Percentiles rank a stretch among this genome's conserved stretches.
phyloP scores from a whole-genome alignment of 2,329 filamentous ascomycete genomes.

The Stagonosporopsis tanaceti region DNA sequence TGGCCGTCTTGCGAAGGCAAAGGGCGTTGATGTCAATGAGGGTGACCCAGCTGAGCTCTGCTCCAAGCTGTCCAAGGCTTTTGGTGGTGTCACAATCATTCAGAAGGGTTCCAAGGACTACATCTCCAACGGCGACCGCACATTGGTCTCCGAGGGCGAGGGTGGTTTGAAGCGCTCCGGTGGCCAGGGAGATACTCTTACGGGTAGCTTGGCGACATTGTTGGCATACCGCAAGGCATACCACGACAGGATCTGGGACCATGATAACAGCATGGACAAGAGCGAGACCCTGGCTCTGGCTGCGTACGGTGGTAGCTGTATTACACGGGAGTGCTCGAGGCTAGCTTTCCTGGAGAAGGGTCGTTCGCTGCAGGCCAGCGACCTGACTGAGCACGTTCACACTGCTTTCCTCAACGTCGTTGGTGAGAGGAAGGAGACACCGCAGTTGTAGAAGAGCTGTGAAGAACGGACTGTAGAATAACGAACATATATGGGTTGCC shows the following conservation, averaged over 20 bases:
- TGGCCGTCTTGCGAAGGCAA: slow-evolving; percentile 76
- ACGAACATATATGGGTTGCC: neutral
- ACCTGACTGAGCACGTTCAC: slow-evolving; percentile 90
- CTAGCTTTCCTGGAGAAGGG: slow-evolving; percentile 87
- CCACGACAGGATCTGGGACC: slow-evolving; percentile 79
- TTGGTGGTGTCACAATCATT: slow-evolving; percentile 89
- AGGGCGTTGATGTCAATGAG: slow-evolving; percentile 69
- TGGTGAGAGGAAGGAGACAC: slow-evolving; percentile 64
- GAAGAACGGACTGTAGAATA: slow-evolving; percentile 1
- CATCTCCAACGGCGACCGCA: slow-evolving; percentile 80
- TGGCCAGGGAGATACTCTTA: slow-evolving; percentile 94
- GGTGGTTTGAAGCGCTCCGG: slow-evolving; percentile 91
- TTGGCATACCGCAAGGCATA: slow-evolving; percentile 90
- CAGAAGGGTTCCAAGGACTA: slow-evolving; percentile 87
- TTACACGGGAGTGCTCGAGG: slow-evolving; percentile 90
- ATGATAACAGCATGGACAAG: slow-evolving; percentile 62
- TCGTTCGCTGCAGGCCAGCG: slow-evolving; percentile 87
- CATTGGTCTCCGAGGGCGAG: slow-evolving; percentile 76
- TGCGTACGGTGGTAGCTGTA: slow-evolving; percentile 84
- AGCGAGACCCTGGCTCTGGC: slow-evolving; percentile 73
- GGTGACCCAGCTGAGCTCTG: slow-evolving; percentile 66
- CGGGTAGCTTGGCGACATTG: slow-evolving; percentile 86
- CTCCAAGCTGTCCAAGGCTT: slow-evolving; percentile 73
- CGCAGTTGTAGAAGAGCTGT: slow-evolving; percentile 29
- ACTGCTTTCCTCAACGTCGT: slow-evolving; percentile 80